Evolutionary conservation across 2,329 filamentous ascomycete genomes (phyloP), one percentile per base, ranked within the genome.

Genomic region (Dactylellina drechsleri): DNA sequence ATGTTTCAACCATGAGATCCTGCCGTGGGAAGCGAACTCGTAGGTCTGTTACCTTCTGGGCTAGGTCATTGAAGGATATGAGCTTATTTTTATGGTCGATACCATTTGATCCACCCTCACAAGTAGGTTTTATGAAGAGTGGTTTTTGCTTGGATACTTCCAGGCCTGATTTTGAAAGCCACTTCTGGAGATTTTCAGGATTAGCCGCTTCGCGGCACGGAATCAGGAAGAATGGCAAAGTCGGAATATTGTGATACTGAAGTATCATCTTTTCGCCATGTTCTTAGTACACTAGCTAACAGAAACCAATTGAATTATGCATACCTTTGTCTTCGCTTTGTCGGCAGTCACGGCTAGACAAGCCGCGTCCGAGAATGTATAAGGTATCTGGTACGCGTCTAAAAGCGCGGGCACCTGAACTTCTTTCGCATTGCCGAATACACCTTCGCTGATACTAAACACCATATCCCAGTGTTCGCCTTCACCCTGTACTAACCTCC

Each of bases 361-460:
- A 23, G 23, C 23, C 23, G 23, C 23, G 23, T 23, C 23, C 23
- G 23, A 23, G 23, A 23, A 23, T 6, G 77, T 79, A 57, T 67
- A 79, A 7, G 78, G 78, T 36, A 80, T 77, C n/a, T 66, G 56
- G 75, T 80, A 80, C 0, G 79, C 78, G 49, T 80, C 79, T 23
- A 80, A 59, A 2, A 80, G 60, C 15, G 77, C 78, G 2, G 78
- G 78, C 6, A 80, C 77, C 50, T 80, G 79, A 1, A 77, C 73
- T 56, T 80, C 77, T 58, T 78, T 76, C 15, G 77, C 77, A 49
- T 75, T 64, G 43, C 78, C 78, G 58, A 78, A 40, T 16, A 80
- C 23, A 0, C 79, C 79, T 50, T 79, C 76, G 0, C 77, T 64
- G 49, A 78, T 76, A 43, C 79, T 79, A 47, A 80, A 79, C 6